Evolutionary conservation across 768 basidiomycete species (phyloP).

Genomic region (Suillus tomentosus): DNA sequence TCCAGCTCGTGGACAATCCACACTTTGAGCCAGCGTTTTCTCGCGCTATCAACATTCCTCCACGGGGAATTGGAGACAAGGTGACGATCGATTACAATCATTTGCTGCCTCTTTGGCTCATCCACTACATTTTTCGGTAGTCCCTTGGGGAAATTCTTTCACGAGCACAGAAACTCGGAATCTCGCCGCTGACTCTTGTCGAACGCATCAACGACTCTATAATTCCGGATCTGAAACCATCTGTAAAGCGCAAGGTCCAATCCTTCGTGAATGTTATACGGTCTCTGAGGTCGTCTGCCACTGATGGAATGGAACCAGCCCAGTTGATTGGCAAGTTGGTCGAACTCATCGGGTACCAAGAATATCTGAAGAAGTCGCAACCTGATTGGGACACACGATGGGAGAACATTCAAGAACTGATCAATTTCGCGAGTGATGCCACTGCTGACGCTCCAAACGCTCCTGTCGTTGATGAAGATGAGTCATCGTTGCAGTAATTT

Average conservation of each 20-base stretch:
- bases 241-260: slow-evolving; percentile 62
- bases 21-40: slow-evolving; percentile 63
- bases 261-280: slow-evolving; percentile 61
- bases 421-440: slow-evolving; percentile 71
- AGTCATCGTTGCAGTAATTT: slow-evolving; percentile 1
- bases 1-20: slow-evolving; percentile 82
- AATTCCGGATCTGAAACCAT: slow-evolving; percentile 64
- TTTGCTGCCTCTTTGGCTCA: not conserved
- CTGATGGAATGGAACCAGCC: slow-evolving; percentile 59
- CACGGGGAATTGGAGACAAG: slow-evolving; percentile 78
- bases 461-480: not conserved
- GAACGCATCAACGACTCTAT: slow-evolving; percentile 65
- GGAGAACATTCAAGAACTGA: slow-evolving; percentile 87
- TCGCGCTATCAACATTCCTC: slow-evolving; percentile 73
- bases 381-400: slow-evolving; percentile 75
- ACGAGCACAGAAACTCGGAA: slow-evolving; percentile 51
- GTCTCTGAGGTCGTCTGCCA: slow-evolving; percentile 52
- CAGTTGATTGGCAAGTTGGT: slow-evolving; percentile 63
- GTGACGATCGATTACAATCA: slow-evolving; percentile 34
- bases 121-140: slow-evolving; percentile 34
- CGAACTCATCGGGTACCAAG: slow-evolving; percentile 62
- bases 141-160: slow-evolving; percentile 59
- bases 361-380: slow-evolving; percentile 67
- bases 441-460: slow-evolving; percentile 31
- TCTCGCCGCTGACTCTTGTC: slow-evolving; percentile 57